A percentile compares a stretch with the other conserved stretches of the same genome.
Conservation (phyloP, 1,284 basidiomycete genomes). For the Rhodotorula sp. region DNA sequence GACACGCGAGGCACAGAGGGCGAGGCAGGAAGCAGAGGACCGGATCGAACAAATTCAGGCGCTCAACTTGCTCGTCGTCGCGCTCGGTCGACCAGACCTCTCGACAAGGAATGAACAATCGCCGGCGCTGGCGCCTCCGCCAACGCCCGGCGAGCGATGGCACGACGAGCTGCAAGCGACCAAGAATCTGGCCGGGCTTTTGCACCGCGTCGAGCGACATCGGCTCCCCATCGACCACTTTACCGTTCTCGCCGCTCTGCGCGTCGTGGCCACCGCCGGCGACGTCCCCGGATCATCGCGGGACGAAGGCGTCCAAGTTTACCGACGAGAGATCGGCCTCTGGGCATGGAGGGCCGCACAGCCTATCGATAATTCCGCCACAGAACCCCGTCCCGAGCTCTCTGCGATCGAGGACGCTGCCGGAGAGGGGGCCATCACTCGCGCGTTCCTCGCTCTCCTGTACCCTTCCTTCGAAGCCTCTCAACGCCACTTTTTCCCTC, state of each 20-base stretch:
- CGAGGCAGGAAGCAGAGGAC: constrained; percentile 19
- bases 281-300: no score
- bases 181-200: background rate
- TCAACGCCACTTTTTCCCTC: background rate
- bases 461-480: background rate
- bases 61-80: constrained; percentile 28
- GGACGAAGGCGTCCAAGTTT: background rate
- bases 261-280: background rate
- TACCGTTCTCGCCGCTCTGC: background rate
- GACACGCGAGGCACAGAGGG: background rate
- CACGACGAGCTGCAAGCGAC: background rate
- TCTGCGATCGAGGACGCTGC: background rate
- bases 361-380: background rate
- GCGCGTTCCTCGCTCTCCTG: constrained; percentile 8
- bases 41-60: constrained; percentile 31
- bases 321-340: background rate
- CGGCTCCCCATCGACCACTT: background rate
- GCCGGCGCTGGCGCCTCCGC: no score
- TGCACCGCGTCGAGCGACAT: background rate
- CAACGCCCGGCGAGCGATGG: background rate
- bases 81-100: background rate
- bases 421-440: background rate
- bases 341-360: constrained; percentile 6
- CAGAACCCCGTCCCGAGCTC: no score
- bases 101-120: background rate